A percentile compares a stretch with the other conserved stretches of the same genome.
Conservation (phyloP, 805 yeast genomes). For the Helenozyma rhizophorensis region DNA sequence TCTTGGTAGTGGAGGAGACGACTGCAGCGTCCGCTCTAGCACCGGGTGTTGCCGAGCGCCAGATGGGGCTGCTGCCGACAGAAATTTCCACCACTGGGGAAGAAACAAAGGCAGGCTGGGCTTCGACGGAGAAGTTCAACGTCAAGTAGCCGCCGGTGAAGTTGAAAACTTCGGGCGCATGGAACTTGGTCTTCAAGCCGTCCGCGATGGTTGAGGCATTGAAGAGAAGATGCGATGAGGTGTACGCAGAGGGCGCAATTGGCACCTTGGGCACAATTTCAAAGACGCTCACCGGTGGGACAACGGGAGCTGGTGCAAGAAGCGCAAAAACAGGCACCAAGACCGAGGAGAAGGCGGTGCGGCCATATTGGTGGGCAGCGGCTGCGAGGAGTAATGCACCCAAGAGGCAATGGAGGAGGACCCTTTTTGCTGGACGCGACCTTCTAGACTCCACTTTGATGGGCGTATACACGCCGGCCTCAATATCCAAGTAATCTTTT, state of each 20-base stretch:
- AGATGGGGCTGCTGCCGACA: constrained; percentile 20
- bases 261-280: too few species aligned
- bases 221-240: neutral
- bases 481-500: too few species aligned
- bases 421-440: too few species aligned
- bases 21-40: constrained; percentile 13
- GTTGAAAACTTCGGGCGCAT: constrained; percentile 14
- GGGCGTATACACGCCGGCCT: too few species aligned
- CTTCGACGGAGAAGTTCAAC: constrained; percentile 22
- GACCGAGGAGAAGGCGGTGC: too few species aligned
- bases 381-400: too few species aligned
- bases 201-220: constrained; percentile 5
- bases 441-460: too few species aligned
- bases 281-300: too few species aligned
- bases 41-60: constrained; percentile 26
- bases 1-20: constrained; percentile 19
- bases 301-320: too few species aligned
- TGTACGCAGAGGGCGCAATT: neutral
- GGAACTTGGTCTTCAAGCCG: constrained; percentile 2
- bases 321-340: too few species aligned
- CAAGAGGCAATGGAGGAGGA: too few species aligned
- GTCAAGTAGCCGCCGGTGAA: constrained; percentile 23
- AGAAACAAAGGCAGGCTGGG: constrained; percentile 11
- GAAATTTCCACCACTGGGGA: constrained; percentile 19
- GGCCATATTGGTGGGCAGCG: too few species aligned